Conservation (phyloP, 23 red algal species). For the Cyanidioschyzon merolae region DNA sequence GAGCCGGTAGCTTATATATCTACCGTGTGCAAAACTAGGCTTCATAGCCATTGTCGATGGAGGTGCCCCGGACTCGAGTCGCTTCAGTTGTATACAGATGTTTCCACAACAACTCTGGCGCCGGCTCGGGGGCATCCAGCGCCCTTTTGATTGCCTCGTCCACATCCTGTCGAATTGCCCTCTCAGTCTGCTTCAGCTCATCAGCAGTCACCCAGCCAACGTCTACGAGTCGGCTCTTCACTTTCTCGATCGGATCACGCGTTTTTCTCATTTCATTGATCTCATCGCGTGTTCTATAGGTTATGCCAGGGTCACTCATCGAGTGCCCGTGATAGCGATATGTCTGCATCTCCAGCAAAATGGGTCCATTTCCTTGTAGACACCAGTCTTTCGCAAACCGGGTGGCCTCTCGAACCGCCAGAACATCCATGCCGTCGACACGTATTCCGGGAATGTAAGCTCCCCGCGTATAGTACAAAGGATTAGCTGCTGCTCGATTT, state of each 20-base stretch:
- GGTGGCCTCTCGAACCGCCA: constrained; percentile 86
- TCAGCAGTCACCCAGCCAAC: constrained; percentile 61
- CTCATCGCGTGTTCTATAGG: constrained; percentile 86
- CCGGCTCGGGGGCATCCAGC: constrained; percentile 3
- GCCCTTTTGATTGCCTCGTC: constrained; percentile 49
- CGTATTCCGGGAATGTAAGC: constrained; percentile 82
- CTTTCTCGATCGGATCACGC: constrained; percentile 84
- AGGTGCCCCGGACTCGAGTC: not conserved
- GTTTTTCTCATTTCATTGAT: constrained; percentile 62
- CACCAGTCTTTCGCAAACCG: constrained; percentile 38
- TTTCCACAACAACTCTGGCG: not conserved
- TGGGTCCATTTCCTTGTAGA: constrained; percentile 46
- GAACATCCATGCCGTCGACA: constrained; percentile 96
- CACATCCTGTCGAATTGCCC: constrained; percentile 65
- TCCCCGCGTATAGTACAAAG: constrained; percentile 74
- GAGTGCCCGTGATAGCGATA: constrained; percentile 96
- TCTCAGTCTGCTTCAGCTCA: constrained; percentile 68
- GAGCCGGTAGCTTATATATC: not conserved
- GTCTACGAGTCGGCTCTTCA: constrained; percentile 74
- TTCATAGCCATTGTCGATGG: constrained; percentile 10
- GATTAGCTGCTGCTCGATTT: constrained; percentile 42
- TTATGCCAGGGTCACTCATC: constrained; percentile 85
- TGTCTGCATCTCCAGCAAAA: constrained; percentile 78
- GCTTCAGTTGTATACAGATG: not conserved
- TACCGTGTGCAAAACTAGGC: not conserved